These are phyloP conservation scores for Stachybotrys elegans DNA, from an alignment of 2,329 filamentous ascomycete genomes.

Conservation along the genomic window DNA sequence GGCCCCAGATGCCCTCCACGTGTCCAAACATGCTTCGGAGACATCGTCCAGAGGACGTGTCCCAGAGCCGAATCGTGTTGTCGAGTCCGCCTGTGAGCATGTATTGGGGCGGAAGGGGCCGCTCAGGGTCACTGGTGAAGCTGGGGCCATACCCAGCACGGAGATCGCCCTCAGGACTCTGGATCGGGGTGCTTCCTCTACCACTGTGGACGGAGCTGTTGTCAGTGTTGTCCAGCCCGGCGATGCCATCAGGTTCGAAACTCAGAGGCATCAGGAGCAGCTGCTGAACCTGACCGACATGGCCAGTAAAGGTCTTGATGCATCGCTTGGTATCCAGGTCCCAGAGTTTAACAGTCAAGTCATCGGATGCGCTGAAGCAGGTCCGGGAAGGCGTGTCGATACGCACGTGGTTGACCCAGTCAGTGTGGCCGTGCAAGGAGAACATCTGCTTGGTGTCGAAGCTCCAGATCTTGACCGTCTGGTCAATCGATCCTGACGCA, in stretches of 20 bases:
- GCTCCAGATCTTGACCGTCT: slow-evolving; percentile 88
- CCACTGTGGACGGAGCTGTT: slow-evolving; percentile 43
- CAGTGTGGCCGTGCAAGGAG: slow-evolving; percentile 74
- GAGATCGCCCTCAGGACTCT: slow-evolving; percentile 32
- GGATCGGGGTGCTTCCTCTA: slow-evolving; percentile 36
- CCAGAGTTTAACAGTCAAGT: slow-evolving; percentile 88
- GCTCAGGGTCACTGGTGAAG: slow-evolving; percentile 55
- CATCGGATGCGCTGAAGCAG: slow-evolving; percentile 88
- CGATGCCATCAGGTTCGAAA: slow-evolving; percentile 76
- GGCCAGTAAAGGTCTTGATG: slow-evolving; percentile 75
- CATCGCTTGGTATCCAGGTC: slow-evolving; percentile 80
- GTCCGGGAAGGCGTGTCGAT: slow-evolving; percentile 79
- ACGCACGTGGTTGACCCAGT: slow-evolving; percentile 96
- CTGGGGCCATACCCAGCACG: slow-evolving; percentile 54
- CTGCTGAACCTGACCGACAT: slow-evolving; percentile 94
- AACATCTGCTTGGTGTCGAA: slow-evolving; percentile 80
- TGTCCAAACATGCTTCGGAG: slow-evolving; percentile 94
- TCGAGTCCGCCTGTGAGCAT: slow-evolving; percentile 92
- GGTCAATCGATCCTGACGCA: slow-evolving; percentile 85
- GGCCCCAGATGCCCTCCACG: slow-evolving; percentile 90
- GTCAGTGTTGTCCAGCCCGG: slow-evolving; percentile 48
- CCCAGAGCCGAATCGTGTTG: slow-evolving; percentile 88
- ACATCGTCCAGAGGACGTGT: slow-evolving; percentile 74
- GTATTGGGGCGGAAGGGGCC: slow-evolving; percentile 77
- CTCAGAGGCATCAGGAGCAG: slow-evolving; percentile 78